Percentiles rank a stretch among this genome's conserved stretches.
phyloP scores from a whole-genome alignment of 129 eudicot genomes.

The Flaveria brownii region DNA sequence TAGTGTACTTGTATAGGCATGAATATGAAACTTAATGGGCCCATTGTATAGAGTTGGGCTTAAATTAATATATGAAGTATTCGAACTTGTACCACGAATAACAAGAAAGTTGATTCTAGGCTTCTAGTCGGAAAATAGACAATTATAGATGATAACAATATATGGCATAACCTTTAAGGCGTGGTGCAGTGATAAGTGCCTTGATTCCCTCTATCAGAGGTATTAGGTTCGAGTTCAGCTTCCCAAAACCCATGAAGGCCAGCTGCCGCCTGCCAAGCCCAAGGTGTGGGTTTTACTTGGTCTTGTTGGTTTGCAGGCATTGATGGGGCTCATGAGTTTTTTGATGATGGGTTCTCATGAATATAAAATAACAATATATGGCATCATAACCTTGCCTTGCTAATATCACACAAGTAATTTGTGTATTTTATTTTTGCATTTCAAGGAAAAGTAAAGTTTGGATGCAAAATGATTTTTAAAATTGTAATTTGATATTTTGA shows the following conservation, averaged over 20 bases:
- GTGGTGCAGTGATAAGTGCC: too few relatives aligned
- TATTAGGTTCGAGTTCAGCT: too few relatives aligned
- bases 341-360: too few relatives aligned
- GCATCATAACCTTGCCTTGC: background rate
- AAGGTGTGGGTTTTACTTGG: too few relatives aligned
- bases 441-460: background rate
- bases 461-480: background rate
- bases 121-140: slow-evolving; percentile 1
- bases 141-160: background rate
- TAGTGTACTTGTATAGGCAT: background rate
- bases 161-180: background rate
- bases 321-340: too few relatives aligned
- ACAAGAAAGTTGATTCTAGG: slow-evolving; percentile 6
- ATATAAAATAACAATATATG: too few relatives aligned
- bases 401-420: background rate
- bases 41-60: background rate
- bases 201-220: too few relatives aligned
- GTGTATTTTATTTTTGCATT: too few relatives aligned
- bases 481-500: too few relatives aligned
- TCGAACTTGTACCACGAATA: background rate
- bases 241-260: too few relatives aligned
- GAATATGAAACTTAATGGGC: background rate
- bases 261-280: too few relatives aligned
- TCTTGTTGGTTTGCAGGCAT: too few relatives aligned
- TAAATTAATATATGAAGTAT: background rate